phyloP scores from a whole-genome alignment of 345 rosid genomes.

The Eucalyptus curtisii region DNA sequence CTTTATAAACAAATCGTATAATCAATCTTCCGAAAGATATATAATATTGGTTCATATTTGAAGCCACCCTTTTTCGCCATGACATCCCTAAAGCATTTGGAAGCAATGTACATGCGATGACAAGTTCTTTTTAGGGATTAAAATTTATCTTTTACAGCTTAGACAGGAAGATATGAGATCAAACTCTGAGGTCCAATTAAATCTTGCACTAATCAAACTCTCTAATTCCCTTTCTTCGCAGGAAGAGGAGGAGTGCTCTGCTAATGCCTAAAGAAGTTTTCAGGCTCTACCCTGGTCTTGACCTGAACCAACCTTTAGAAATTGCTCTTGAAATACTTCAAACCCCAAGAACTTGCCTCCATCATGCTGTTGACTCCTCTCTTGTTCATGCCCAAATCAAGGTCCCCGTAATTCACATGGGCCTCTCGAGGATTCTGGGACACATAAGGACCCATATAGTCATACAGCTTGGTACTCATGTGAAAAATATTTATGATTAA shows the following conservation, averaged over 20 bases:
- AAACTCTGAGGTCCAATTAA: neutral
- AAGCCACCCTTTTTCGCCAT: neutral
- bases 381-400: neutral
- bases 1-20: neutral
- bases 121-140: neutral
- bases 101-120: neutral
- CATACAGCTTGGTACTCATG: neutral
- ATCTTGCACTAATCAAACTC: neutral
- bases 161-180: neutral
- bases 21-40: neutral
- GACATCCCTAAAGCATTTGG: neutral
- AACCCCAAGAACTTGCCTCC: conserved; percentile 10
- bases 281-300: conserved; percentile 13
- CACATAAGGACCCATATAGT: conserved; percentile 16
- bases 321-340: conserved; percentile 1
- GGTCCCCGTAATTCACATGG: conserved; percentile 8
- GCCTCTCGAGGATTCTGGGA: conserved; percentile 14
- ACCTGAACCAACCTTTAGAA: conserved; percentile 11
- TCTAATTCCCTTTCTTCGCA: neutral
- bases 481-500: too few relatives aligned
- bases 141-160: neutral
- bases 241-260: conserved; percentile 15
- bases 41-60: neutral
- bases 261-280: conserved; percentile 18
- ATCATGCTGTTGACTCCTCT: neutral